Evolutionary conservation across 164 flowering plant genomes (phyloP).

Genomic region (Tinospora cordifolia): DNA sequence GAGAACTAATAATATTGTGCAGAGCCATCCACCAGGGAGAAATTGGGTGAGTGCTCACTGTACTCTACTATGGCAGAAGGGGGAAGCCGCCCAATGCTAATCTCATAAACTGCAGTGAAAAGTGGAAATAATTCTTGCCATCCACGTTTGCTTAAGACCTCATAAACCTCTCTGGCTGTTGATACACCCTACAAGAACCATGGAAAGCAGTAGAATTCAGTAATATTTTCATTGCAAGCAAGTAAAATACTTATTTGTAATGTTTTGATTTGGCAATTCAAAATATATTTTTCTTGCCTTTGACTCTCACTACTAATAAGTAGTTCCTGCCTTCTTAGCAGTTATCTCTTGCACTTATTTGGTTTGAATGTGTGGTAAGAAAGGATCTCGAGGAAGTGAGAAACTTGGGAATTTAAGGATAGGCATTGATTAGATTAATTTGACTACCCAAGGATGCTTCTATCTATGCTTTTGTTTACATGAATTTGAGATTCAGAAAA

Average conservation of each 20-base stretch:
- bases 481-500: too few relatives aligned
- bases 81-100: slow-evolving; percentile 62
- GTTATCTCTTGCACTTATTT: too few relatives aligned
- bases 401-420: neutral
- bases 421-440: neutral
- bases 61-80: slow-evolving; percentile 76
- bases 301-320: too few relatives aligned
- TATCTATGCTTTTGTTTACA: too few relatives aligned
- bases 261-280: too few relatives aligned
- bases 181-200: slow-evolving; percentile 64
- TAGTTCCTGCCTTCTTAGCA: too few relatives aligned
- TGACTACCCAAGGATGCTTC: too few relatives aligned
- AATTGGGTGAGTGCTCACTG: slow-evolving; percentile 37
- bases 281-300: too few relatives aligned
- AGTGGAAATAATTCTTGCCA: slow-evolving; percentile 87
- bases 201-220: neutral
- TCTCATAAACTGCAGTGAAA: slow-evolving; percentile 77
- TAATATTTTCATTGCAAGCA: neutral
- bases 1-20: slow-evolving; percentile 16
- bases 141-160: slow-evolving; percentile 65
- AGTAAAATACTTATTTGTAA: too few relatives aligned
- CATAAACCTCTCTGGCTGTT: slow-evolving; percentile 85
- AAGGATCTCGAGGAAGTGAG: neutral
- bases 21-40: slow-evolving; percentile 27
- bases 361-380: neutral